Base-by-base conservation (phyloP, 306 rosid genomes). In the Adenanthera pavonina region DNA sequence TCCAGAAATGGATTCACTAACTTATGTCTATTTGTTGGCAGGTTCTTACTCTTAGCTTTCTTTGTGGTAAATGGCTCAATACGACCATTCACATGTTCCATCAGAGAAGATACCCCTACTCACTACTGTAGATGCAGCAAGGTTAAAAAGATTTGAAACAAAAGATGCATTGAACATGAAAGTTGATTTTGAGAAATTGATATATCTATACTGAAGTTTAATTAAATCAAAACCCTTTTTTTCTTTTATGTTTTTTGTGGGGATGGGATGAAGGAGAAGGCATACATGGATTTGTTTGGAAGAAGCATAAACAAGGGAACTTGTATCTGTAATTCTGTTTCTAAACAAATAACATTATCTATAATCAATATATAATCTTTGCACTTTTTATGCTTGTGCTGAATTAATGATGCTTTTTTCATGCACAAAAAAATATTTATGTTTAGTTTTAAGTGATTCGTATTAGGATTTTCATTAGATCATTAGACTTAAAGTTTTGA, bases 271-370 rank as follows among this genome's bases (percentile, higher is more conserved):
- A 64, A 25, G 47, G 9, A 54, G 57, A 67, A 8, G 47, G 57
- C 15, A 17, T 52, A 17, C 34, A 30, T 10, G 48, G 68, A 65
- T 40, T 57, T 53, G 49, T 41, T 66, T 8, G 53, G 33, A 76
- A 59, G 72, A 75, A 57, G 56, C 15, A 25, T 81, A 33, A 68
- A 44, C 41, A 19, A 46, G 57, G 66, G 36, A 33, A 44, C 34
- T 69, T 75, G 57, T 56, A 70, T 82, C 20, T 3, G 35, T 48
- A 69, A 67, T 33, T 41, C 19, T 56, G 2, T 60, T 10, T 20
- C 20, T 57, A 14, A 7, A 41, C 56, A 2, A 13, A 9, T 51
- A 14, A 51, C 6, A 13, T 51, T 51, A 53, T 17, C 59, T 4
- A 16, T 53, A 53, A 15, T 53, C 25, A 80, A 5, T 36, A 51